Evolutionary conservation across 768 basidiomycete species (phyloP), one percentile per base, ranked within the genome.

Genomic region (Crassisporium funariophilum): DNA sequence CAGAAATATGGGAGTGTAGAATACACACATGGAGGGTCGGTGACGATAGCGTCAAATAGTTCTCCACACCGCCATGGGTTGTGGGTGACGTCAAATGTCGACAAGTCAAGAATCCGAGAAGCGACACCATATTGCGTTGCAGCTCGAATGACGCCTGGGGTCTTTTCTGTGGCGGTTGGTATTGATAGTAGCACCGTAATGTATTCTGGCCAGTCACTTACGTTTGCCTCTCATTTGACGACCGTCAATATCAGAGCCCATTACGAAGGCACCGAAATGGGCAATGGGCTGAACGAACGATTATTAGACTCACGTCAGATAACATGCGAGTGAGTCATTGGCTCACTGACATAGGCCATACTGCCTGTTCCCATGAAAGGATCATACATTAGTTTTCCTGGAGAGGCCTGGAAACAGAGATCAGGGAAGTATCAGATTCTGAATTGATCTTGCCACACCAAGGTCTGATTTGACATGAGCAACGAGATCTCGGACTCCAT

Each of bases 401-500:
- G 84, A 8, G 83, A 77, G 0, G 95, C 88, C 90, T 95, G 44
- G 11, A 50, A 33, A 38, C 35, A 43, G 33, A 27, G 17, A 34
- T 8, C 17, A 37, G 35, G 21, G 15, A 45, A 25, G 33, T 11
- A 29, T 27, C 39, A 35, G 21, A 19, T 11, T 9, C 7, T 12
- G 34, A 11, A 5, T n/a, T 21, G 41, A n/a, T n/a, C 11, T 16
- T 16, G 17, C 20, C 74, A 39, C 52, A 89, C 93, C 67, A 95
- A 70, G 0, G 94, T 84, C 65, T 99, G 97, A 57, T 95, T 95
- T 7, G 95, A 92, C 95, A 98, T 98, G 20, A 98, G 67, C 35
- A 99, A 71, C 1, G 93, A 95, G 38, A 98, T 86, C 64, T 98
- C 94, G 0, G 95, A 83, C 56, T 97, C 95, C 97, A 99, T 99